Base-by-base conservation (phyloP, 1,284 basidiomycete genomes). In the Nidula niveotomentosa region DNA sequence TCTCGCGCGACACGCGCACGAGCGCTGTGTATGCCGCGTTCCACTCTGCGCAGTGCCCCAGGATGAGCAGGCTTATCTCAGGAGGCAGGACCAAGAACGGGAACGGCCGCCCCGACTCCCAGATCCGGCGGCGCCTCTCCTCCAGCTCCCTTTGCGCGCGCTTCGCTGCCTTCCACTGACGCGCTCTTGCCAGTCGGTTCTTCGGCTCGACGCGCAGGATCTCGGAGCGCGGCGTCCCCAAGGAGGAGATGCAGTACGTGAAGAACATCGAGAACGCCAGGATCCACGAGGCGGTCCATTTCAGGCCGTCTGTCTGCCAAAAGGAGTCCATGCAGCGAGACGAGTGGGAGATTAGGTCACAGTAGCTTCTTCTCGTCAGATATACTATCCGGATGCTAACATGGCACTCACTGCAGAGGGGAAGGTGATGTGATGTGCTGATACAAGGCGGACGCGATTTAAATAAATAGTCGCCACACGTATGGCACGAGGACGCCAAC, bases 21-120 rank as follows among this genome's bases (percentile, higher is more conserved):
- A 65, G 63, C 10, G 63, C 52, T 8, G 46, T 55, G 36, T 61
- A 65, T 15, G 62, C 62, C 2, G 50, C 35, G 18, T 52, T 49
- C 36, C 53, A 59, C 6, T 59, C 56, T 5, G 62, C 46, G 39
- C 58, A 49, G 37, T 56, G 51, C 9, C 52, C 48, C 7, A 65
- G 52, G 13, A 65, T 51, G 8, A 51, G 44, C 39, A 61, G 52
- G 53, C 60, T 58, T 6, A 65, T 49, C 45, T 65, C 63, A 8
- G 53, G 52, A 2, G 63, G 63, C 17, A 65, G 56, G 12, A 18
- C 43, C 37, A 36, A 23, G 47, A 65, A 61, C 3, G 44, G 62
- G 45, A 65, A 62, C 6, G 48, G 36, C 39, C 6, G 12, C 53
- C 54, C 52, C 8, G 49, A 45, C 45, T 56, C 48, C 8, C 18